phyloP scores from a whole-genome alignment of 345 rosid species.

The Salix purpurea region DNA sequence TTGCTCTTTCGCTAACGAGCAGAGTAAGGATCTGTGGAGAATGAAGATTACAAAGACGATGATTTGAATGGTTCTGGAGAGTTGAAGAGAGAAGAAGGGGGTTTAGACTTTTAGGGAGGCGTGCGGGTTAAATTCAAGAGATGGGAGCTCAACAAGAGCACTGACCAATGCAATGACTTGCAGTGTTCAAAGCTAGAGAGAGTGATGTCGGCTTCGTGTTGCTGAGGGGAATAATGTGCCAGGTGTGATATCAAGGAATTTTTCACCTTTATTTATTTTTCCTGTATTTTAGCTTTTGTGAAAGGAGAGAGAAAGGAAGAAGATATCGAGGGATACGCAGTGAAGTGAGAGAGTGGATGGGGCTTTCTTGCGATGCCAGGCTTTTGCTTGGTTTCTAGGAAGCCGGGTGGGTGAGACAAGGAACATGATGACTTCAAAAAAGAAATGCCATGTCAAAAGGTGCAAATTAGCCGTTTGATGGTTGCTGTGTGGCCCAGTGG shows the following conservation, averaged over 20 bases:
- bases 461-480: too few relatives aligned
- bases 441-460: not conserved
- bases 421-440: not conserved
- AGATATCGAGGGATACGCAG: not conserved
- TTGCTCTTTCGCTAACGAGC: not conserved
- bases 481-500: too few relatives aligned
- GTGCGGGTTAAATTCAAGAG: not conserved
- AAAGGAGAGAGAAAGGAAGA: not conserved
- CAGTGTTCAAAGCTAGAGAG: too few relatives aligned
- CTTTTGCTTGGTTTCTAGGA: constrained; percentile 12
- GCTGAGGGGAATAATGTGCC: too few relatives aligned
- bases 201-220: too few relatives aligned
- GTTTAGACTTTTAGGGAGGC: too few relatives aligned
- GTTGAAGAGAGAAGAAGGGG: not conserved
- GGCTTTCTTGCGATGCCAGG: not conserved
- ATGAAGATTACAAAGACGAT: not conserved
- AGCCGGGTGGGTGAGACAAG: not conserved
- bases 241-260: too few relatives aligned
- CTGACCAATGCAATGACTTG: too few relatives aligned
- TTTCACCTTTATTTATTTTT: not conserved
- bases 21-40: not conserved
- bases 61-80: not conserved
- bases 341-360: not conserved
- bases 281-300: not conserved
- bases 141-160: not conserved